Evolutionary conservation across 1,284 basidiomycete genomes (phyloP).

Genomic region (Heterobasidion irregulare): DNA sequence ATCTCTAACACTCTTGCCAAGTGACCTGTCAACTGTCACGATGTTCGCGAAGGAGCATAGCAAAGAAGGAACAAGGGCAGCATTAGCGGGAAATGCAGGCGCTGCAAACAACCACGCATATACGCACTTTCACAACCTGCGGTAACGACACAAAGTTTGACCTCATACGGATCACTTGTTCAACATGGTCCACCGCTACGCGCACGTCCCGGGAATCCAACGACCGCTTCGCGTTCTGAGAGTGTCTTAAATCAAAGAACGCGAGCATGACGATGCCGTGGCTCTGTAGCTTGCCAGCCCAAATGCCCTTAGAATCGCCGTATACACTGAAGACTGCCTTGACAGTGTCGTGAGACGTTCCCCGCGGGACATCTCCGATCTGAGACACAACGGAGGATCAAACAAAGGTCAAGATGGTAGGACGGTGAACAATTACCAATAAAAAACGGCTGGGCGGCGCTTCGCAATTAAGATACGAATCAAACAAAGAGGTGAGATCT

Average conservation of each 20-base stretch:
- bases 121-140: background rate
- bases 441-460: slow-evolving; percentile 30
- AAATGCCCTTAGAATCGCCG: slow-evolving; percentile 35
- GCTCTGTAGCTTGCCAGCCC: slow-evolving; percentile 35
- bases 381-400: slow-evolving; percentile 5
- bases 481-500: slow-evolving; percentile 1
- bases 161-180: slow-evolving; percentile 11
- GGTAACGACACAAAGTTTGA: slow-evolving; percentile 8
- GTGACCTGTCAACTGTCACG: slow-evolving; percentile 30
- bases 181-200: slow-evolving; percentile 2
- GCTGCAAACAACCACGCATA: background rate
- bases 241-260: slow-evolving; percentile 54
- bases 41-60: slow-evolving; percentile 6
- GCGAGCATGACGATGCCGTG: slow-evolving; percentile 48
- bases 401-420: background rate
- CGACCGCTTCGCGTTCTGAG: slow-evolving; percentile 34
- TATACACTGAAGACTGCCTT: slow-evolving; percentile 22
- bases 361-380: slow-evolving; percentile 18
- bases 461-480: slow-evolving; percentile 4
- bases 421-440: slow-evolving; percentile 21
- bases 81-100: background rate
- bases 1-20: slow-evolving; percentile 28
- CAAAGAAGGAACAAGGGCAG: slow-evolving; percentile 1
- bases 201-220: slow-evolving; percentile 13
- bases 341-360: slow-evolving; percentile 24